Percentiles rank a stretch among this genome's conserved stretches.
Conservation (phyloP, 257 asterid species). For the Solanum ossicruentum region DNA sequence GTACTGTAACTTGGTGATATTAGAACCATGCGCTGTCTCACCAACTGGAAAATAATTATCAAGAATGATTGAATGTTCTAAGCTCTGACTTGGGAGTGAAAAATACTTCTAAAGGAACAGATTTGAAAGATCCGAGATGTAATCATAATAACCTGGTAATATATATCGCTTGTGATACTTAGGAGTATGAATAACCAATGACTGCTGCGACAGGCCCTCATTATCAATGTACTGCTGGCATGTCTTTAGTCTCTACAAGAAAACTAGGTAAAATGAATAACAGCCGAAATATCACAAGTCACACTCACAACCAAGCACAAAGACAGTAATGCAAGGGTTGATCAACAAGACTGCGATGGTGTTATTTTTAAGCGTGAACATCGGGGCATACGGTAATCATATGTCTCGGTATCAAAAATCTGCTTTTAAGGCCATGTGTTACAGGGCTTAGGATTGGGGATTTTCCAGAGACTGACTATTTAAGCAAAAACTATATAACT, state of each 20-base stretch:
- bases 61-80: background rate
- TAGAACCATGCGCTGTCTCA: conserved; percentile 49
- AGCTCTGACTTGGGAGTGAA: background rate
- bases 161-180: conserved; percentile 42
- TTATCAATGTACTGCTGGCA: conserved; percentile 77
- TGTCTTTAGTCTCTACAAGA: conserved; percentile 61
- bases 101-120: background rate
- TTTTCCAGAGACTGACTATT: background rate
- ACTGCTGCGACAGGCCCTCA: conserved; percentile 89
- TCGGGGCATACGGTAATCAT: background rate
- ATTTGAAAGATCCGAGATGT: background rate
- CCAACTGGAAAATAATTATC: conserved; percentile 35
- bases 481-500: background rate
- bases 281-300: background rate
- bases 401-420: background rate
- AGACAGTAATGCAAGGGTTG: background rate
- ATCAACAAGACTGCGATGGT: background rate
- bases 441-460: background rate
- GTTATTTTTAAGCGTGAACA: background rate
- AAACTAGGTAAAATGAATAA: background rate
- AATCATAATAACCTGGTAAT: conserved; percentile 50
- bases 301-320: background rate
- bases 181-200: conserved; percentile 75
- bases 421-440: background rate
- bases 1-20: conserved; percentile 40